phyloP scores from a whole-genome alignment of 1,139 yeast genomes.

The Candida sp. region DNA sequence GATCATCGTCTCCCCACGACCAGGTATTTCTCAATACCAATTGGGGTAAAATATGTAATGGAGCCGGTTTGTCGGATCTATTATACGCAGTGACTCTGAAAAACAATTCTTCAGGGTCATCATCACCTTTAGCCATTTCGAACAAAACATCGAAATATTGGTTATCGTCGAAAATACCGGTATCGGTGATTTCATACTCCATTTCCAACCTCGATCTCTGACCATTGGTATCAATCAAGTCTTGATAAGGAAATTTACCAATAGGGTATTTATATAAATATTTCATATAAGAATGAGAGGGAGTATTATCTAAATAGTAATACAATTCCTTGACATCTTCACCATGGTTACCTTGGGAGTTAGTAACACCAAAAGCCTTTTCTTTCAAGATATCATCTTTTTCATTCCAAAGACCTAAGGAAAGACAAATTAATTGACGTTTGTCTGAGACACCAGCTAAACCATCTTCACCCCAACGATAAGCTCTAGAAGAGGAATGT shows the following conservation, averaged over 20 bases:
- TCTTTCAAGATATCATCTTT: constrained; percentile 85
- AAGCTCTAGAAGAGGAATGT: constrained; percentile 78
- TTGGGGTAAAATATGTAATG: constrained; percentile 85
- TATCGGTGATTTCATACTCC: constrained; percentile 75
- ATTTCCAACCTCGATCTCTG: constrained; percentile 59
- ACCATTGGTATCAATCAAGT: constrained; percentile 68
- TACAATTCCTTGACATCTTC: constrained; percentile 88
- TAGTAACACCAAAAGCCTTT: constrained; percentile 84
- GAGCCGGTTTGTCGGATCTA: constrained; percentile 80
- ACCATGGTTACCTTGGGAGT: constrained; percentile 94
- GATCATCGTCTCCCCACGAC: constrained; percentile 71
- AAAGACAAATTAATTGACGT: constrained; percentile 72
- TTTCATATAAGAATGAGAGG: constrained; percentile 92
- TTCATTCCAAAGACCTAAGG: constrained; percentile 91
- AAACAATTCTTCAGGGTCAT: constrained; percentile 76
- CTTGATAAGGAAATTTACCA: constrained; percentile 74
- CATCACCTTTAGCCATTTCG: constrained; percentile 87
- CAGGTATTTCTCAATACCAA: constrained; percentile 87
- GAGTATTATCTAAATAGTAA: constrained; percentile 88
- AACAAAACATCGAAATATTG: constrained; percentile 88
- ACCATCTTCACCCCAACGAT: constrained; percentile 98
- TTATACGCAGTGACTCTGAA: constrained; percentile 91
- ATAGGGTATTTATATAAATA: constrained; percentile 93
- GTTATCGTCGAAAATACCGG: constrained; percentile 73
- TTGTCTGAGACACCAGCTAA: constrained; percentile 89